phyloP scores from a whole-genome alignment of 192 early-diverging fungal genomes.

The Coemansia sp. region DNA sequence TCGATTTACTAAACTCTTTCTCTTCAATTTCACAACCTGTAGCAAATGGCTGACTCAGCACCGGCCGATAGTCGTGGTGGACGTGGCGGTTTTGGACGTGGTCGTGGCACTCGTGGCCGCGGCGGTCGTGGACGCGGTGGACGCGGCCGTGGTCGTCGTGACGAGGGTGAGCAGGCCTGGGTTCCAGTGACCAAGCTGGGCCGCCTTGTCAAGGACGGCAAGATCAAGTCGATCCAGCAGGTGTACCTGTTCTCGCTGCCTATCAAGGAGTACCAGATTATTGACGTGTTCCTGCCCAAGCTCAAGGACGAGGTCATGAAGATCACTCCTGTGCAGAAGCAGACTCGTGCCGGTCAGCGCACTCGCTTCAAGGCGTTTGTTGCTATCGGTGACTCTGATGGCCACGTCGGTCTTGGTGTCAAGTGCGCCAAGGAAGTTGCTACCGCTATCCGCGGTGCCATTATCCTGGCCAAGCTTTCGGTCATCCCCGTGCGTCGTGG shows the following conservation, averaged over 20 bases:
- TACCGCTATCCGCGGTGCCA: conserved; percentile 97
- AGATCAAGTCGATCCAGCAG: conserved; percentile 96
- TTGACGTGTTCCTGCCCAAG: conserved; percentile 92
- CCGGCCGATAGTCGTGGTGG: conserved; percentile 73
- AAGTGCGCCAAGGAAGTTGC: conserved; percentile 99
- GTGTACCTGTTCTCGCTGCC: conserved; percentile 98
- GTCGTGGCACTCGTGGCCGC: conserved; percentile 81
- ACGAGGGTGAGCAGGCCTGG: conserved; percentile 84
- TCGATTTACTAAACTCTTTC: background rate
- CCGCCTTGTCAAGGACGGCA: conserved; percentile 96
- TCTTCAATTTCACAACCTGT: conserved; percentile 6
- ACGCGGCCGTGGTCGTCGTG: conserved; percentile 78
- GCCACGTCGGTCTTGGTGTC: conserved; percentile 99
- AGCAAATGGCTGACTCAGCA: conserved; percentile 79
- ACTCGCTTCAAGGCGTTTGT: conserved; percentile 99
- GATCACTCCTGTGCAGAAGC: conserved; percentile 99
- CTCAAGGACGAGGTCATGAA: conserved; percentile 99
- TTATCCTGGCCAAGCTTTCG: conserved; percentile 98
- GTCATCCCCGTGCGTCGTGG: conserved; percentile 98
- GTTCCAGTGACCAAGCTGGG: conserved; percentile 98
- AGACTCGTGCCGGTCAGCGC: conserved; percentile 99
- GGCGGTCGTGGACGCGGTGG: conserved; percentile 72
- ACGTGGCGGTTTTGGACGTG: conserved; percentile 42
- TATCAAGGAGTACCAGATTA: conserved; percentile 99
- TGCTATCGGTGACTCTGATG: conserved; percentile 94